Evolutionary conservation across 2,329 filamentous ascomycete species (phyloP), one percentile per base, ranked within the genome.

Genomic region (Amylocarpus encephaloides): DNA sequence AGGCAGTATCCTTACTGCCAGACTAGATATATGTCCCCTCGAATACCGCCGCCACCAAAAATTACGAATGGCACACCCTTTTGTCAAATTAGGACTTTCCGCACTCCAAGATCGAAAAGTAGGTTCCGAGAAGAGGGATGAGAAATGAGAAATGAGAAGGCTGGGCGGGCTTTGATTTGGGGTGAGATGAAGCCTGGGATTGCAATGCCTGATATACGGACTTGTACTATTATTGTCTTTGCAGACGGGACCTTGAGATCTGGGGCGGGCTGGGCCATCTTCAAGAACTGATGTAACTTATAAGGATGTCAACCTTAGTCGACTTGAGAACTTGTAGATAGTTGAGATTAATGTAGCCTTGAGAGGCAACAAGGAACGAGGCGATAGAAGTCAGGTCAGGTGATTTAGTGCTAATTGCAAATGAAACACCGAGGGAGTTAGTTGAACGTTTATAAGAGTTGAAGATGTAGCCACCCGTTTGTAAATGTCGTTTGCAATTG

Each of bases 101-200:
- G 59, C 2, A 65, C 49, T 7, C 68, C 67, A 10, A 70, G 60
- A 48, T 70, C 67, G 49, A 69, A 70, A n/a, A 70, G 53, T 2
- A 69, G 48, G 6, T 57, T 59, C 12, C 59, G 56, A 4, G 53
- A 50, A 48, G 63, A 60, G 5, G 60, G 55, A 49, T 71, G 1
- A 76, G 63, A 58, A 78, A 78, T 2, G 69, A 69, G 59, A 69
- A 70, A 1, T 70, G 60, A 58, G 13, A 73, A 61, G 12, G 64
- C 51, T 1, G 63, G 61, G 22, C 67, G 63, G 16, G 68, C 71
- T 46, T 61, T 61, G 44, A 73, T 71, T 15, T 53, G 13, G 11
- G 59, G 62, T 5, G 46, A 22, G 4, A 64, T 32, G 48, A 64
- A 62, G 2, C 15, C n/a, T 15, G 38, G 36, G 6, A 55, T 34